phyloP scores from a whole-genome alignment of 176 grass and related monocot genomes.

The Oropetium thomaeum region DNA sequence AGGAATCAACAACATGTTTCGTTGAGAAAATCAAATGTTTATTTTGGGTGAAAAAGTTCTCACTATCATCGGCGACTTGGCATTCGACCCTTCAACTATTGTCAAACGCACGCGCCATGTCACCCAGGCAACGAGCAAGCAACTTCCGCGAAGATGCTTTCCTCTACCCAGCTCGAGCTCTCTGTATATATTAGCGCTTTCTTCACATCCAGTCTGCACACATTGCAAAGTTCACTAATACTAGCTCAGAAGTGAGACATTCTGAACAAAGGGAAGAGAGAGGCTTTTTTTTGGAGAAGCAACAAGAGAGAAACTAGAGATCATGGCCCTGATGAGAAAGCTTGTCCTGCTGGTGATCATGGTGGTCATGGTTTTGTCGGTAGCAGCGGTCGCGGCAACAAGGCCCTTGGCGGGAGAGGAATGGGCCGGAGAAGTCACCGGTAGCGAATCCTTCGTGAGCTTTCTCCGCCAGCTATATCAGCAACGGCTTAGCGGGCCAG shows the following conservation, averaged over 20 bases:
- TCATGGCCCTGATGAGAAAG: constrained; percentile 25
- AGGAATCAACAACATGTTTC: neutral
- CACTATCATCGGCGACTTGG: neutral
- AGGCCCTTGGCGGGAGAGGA: constrained; percentile 28
- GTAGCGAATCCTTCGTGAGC: constrained; percentile 8
- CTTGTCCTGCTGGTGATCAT: constrained; percentile 36
- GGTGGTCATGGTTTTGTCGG: constrained; percentile 25
- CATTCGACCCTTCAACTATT: neutral
- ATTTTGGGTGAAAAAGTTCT: neutral
- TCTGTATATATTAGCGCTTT: constrained; percentile 27
- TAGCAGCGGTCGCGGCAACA: neutral
- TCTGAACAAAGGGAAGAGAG: neutral
- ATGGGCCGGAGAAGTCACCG: constrained; percentile 1
- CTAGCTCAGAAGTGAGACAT: neutral
- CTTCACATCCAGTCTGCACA: neutral
- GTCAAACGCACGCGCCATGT: constrained; percentile 32
- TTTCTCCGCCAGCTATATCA: constrained; percentile 14
- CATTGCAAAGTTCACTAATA: constrained; percentile 1
- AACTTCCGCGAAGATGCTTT: neutral
- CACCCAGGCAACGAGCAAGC: constrained; percentile 22
- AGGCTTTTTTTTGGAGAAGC: too few species aligned
- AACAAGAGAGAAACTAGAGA: neutral
- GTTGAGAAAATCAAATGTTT: neutral
- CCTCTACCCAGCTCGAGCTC: neutral
- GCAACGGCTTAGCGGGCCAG: constrained; percentile 10